A percentile compares a stretch with the other conserved stretches of the same genome.
Conservation (phyloP, 345 rosid genomes). For the Populus deltoides region DNA sequence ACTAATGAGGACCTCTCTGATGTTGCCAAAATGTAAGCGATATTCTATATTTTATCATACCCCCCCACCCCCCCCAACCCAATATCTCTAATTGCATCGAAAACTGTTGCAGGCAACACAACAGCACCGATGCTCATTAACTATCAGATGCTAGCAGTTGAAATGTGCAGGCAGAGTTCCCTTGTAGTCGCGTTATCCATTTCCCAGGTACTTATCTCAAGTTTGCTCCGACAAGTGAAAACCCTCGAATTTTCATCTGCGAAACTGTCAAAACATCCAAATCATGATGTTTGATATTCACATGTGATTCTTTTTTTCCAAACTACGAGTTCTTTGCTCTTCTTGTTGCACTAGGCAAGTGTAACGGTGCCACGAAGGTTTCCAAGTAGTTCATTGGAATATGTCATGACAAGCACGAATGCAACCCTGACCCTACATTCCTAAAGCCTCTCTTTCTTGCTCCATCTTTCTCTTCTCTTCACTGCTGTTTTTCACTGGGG, state of each 20-base stretch:
- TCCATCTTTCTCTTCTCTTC: background rate
- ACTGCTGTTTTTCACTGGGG: background rate
- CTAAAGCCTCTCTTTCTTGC: background rate
- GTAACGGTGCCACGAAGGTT: background rate
- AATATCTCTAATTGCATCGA: too few species aligned
- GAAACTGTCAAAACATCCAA: background rate
- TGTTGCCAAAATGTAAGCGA: conserved; percentile 11
- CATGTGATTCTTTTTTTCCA: background rate
- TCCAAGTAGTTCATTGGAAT: too few species aligned
- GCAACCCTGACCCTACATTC: background rate
- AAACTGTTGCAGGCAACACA: too few species aligned
- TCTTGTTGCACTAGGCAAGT: background rate
- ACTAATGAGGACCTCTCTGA: conserved; percentile 14
- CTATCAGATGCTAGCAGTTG: background rate
- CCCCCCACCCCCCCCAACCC: too few species aligned
- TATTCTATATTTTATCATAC: background rate
- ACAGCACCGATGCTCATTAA: background rate
- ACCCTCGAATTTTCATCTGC: too few species aligned
- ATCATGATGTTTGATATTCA: background rate
- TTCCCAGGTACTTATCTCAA: background rate
- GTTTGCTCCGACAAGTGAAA: background rate
- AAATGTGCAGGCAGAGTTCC: background rate
- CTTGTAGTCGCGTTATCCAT: background rate
- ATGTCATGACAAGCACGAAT: background rate
- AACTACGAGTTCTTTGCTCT: background rate